Conservation (phyloP, 768 basidiomycete species). For the Roridomyces roridus region DNA sequence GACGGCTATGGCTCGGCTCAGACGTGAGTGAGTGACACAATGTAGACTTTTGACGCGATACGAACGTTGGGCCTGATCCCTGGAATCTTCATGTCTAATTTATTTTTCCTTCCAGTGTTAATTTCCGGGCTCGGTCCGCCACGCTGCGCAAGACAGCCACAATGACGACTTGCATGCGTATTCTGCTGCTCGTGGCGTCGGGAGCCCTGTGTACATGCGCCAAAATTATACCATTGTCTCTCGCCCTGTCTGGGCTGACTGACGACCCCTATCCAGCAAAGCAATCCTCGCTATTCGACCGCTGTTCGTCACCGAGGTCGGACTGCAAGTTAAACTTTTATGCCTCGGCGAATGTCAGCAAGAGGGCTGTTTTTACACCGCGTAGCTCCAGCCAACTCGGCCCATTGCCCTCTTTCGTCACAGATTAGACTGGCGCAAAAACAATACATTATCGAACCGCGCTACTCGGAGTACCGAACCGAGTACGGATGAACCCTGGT, state of each 20-base stretch:
- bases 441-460: too few relatives aligned
- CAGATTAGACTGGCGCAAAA: too few relatives aligned
- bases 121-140: too few relatives aligned
- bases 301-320: conserved; percentile 24
- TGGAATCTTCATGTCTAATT: conserved; percentile 17
- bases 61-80: conserved; percentile 19
- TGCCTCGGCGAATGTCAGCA: too few relatives aligned
- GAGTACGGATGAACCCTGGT: too few relatives aligned
- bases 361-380: conserved; percentile 6
- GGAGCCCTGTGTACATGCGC: too few relatives aligned
- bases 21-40: conserved; percentile 26
- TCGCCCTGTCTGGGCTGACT: too few relatives aligned
- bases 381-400: conserved; percentile 24
- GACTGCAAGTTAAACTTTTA: too few relatives aligned
- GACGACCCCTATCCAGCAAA: not conserved
- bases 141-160: conserved; percentile 12
- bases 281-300: not conserved
- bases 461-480: too few relatives aligned
- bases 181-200: conserved; percentile 5
- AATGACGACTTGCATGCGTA: conserved; percentile 5
- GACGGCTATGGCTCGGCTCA: conserved; percentile 18
- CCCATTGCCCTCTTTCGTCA: conserved; percentile 1
- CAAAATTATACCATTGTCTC: too few relatives aligned
- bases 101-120: conserved; percentile 11
- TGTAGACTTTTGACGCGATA: conserved; percentile 25